Conservation (phyloP, 352 stramenopile genomes). For the Globisporangium radiosum region DNA sequence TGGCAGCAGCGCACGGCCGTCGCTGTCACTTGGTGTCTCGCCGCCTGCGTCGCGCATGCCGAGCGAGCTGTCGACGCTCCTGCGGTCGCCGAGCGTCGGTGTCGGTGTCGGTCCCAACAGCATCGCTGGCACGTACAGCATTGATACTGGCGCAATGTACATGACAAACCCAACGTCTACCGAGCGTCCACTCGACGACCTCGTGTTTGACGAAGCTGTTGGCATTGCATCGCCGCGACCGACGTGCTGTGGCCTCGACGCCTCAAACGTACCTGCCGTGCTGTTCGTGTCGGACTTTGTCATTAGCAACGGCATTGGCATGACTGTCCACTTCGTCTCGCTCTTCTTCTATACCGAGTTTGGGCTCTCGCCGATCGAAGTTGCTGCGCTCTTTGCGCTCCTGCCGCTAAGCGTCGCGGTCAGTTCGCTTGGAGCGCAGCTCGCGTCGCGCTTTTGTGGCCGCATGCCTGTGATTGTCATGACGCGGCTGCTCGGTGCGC, state of each 20-base stretch:
- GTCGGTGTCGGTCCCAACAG: no score
- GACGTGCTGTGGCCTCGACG: slow-evolving; percentile 27
- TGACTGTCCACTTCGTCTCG: slow-evolving; percentile 54
- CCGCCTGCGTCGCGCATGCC: slow-evolving; percentile 12
- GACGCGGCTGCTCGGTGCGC: slow-evolving; percentile 27
- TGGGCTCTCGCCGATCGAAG: slow-evolving; percentile 35
- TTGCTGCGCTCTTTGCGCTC: slow-evolving; percentile 50
- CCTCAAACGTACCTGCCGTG: slow-evolving; percentile 46
- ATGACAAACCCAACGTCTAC: slow-evolving; percentile 11
- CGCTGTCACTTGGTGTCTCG: slow-evolving; percentile 11
- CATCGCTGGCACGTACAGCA: background rate
- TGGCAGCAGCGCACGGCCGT: background rate
- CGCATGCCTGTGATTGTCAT: slow-evolving; percentile 56
- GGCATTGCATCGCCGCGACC: slow-evolving; percentile 2
- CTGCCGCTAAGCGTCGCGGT: slow-evolving; percentile 44
- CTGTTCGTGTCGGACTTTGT: slow-evolving; percentile 67
- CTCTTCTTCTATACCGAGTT: slow-evolving; percentile 65
- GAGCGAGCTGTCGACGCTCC: slow-evolving; percentile 29
- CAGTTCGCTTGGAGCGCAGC: slow-evolving; percentile 37
- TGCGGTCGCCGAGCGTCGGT: slow-evolving; percentile 11
- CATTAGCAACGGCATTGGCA: slow-evolving; percentile 52
- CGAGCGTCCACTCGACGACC: slow-evolving; percentile 4
- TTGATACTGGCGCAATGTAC: slow-evolving; percentile 5
- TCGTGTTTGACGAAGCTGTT: slow-evolving; percentile 13
- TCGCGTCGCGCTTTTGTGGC: slow-evolving; percentile 22